Evolutionary conservation across 2,329 filamentous ascomycete genomes (phyloP), one percentile per base, ranked within the genome.

Genomic region (Trichoderma polysporum): DNA sequence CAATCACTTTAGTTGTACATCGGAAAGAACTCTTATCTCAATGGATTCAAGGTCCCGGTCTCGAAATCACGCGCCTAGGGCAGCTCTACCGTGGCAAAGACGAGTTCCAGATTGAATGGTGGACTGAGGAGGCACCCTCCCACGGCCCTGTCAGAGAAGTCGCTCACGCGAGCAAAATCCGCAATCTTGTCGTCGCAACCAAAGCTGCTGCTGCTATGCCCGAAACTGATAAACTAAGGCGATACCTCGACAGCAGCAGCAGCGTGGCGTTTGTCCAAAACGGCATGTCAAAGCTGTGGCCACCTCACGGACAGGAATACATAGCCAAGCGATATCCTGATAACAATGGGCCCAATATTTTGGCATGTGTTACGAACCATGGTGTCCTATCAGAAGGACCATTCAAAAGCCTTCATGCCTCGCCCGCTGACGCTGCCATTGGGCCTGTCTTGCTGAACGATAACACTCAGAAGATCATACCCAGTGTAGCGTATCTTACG

Each of bases 211-310:
- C 86, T 41, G 91, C 91, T 0, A 76, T 91, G n/a, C 79, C 84
- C 1, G 90, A 91, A 47, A 78, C 84, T 5, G 82, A 84, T 60
- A 75, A 81, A 19, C 78, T 97, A 15, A 81, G 85, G 7, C 78
- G 85, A 1, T 86, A 97, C 61, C 84, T 89, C 2, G 84, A 88
- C 69, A 77, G 80, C 3, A 77, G 83, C 3, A 92, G 89, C n/a
- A 91, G 91, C 0, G 86, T 97, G n/a, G 83, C 90, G 13, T 91
- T 97, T 73, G 80, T 92, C 27, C 94, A 97, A 73, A 97, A 97
- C 73, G 94, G 94, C 54, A 91, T 97, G 87, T 93, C 91, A 35
- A 83, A 81, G 70, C 76, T 86, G 17, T 87, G 85, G 85, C 84
- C 85, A 27, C 85, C 85, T 8, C 75, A 82, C 58, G 84, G 84